Conservation (phyloP, 139 green algal genomes). For the Chlorella vulgaris region DNA sequence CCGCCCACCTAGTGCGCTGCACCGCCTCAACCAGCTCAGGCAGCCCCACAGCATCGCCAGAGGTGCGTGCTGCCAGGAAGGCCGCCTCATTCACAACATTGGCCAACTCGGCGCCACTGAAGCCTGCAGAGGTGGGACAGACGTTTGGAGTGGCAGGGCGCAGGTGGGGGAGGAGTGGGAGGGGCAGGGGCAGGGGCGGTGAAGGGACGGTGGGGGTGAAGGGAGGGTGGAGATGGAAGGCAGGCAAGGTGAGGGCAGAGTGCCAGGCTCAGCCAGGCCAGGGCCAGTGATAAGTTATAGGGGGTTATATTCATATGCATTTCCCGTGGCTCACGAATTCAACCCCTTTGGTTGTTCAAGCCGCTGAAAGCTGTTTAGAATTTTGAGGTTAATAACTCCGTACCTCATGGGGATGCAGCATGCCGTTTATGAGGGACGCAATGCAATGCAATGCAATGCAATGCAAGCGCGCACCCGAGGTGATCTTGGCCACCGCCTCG, state of each 20-base stretch:
- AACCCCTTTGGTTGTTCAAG: background rate
- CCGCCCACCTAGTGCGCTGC: conserved; percentile 52
- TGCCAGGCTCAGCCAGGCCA: no score
- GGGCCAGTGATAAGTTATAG: no score
- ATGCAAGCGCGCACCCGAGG: background rate
- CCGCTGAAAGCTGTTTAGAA: background rate
- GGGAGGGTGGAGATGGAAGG: no score
- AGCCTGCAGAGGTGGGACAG: background rate
- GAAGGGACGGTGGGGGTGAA: background rate
- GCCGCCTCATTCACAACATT: conserved; percentile 95
- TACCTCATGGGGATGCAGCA: no score
- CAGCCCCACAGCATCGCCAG: conserved; percentile 57
- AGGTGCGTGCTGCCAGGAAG: conserved; percentile 76
- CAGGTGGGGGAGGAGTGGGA: background rate
- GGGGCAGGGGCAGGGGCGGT: background rate
- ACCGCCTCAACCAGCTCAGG: conserved; percentile 76
- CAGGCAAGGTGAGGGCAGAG: no score
- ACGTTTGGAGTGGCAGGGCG: background rate
- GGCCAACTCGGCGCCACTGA: conserved; percentile 85
- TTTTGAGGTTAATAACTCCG: no score
- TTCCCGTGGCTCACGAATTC: no score
- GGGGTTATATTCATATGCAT: no score
- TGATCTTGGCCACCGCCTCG: conserved; percentile 9
- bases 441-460: no score
- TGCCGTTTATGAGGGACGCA: no score